Evolutionary conservation across 2,329 filamentous ascomycete species (phyloP).

Genomic region (Epichloe hybrida): DNA sequence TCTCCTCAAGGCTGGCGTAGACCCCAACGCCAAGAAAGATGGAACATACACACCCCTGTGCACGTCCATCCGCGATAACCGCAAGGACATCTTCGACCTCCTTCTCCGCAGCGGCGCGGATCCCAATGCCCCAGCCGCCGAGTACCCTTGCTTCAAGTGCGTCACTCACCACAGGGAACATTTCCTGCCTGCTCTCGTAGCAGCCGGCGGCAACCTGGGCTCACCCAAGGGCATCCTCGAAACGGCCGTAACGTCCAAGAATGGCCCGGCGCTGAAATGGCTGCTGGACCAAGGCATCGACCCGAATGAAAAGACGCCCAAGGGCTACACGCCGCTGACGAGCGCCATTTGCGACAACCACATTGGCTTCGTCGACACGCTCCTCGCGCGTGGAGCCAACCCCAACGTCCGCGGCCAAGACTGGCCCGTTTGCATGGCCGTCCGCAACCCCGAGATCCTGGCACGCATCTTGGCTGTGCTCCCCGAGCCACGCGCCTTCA

Average conservation of each 20-base stretch:
- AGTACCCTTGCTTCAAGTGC: conserved; percentile 56
- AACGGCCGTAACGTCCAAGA: conserved; percentile 47
- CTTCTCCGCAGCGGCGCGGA: conserved; percentile 44
- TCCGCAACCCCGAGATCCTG: conserved; percentile 45
- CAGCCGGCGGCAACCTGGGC: conserved; percentile 45
- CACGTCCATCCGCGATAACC: conserved; percentile 54
- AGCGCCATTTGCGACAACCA: conserved; percentile 51
- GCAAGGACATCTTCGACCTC: conserved; percentile 45
- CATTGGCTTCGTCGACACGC: conserved; percentile 43
- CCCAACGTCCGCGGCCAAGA: conserved; percentile 51
- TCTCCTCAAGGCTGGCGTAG: conserved; percentile 44
- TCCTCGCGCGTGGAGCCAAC: conserved; percentile 45
- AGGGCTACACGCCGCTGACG: conserved; percentile 48
- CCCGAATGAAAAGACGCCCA: conserved; percentile 43
- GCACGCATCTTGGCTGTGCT: conserved; percentile 43
- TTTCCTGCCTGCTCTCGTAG: conserved; percentile 43
- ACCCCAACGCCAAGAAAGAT: conserved; percentile 49
- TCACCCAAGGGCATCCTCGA: conserved; percentile 53
- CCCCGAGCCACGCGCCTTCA: conserved; percentile 45
- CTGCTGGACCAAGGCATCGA: conserved; percentile 46
- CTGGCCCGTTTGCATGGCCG: conserved; percentile 59
- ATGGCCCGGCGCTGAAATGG: conserved; percentile 46
- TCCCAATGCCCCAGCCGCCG: conserved; percentile 47
- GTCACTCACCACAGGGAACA: conserved; percentile 51
- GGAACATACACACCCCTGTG: conserved; percentile 55